Evolutionary conservation across 176 grass and related monocot genomes (phyloP), one percentile per base, ranked within the genome.

Genomic region (Alloteropsis semialata): DNA sequence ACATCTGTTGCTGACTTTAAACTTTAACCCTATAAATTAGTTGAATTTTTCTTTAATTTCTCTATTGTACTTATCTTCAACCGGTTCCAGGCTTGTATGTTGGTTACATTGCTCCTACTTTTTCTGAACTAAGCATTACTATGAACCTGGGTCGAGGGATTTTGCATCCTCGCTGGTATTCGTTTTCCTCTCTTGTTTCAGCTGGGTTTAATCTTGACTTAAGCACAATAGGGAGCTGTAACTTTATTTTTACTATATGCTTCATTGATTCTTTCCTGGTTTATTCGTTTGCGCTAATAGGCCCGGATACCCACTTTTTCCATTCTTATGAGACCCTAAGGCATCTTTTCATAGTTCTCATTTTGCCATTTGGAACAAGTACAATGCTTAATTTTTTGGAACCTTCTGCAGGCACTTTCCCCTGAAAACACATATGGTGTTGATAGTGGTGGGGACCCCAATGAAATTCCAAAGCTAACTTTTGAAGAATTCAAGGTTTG

Each of bases 401-500:
- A 74, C 37, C 79, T 91, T 86, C 54, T 93, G 68, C 85, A 99
- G 93, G 91, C 96, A 42, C 82, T 99, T 85, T 99, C 88, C 64
- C 96, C 93, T 50, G 96, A 99, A 76, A 99, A 96, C 82, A 90
- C 93, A 3, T 99, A 99, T 83, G 96, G 96, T 51, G 96, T 99
- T 48, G 96, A 99, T 84, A 96, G 96, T 88, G 96, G 96, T 44
- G 91, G 96, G 49, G 91, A 99, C 75, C 96, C 96, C 72, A 96
- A 96, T 68, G 96, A 94, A 45, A 99, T 99, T 41, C 96, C 93
- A 38, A 99, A 94, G 63, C 96, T 99, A 79, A 94, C 89, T 77
- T 99, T 94, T 87, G 89, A 99, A 94, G 91, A 99, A 87, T 99
- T 99, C 80, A 93, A 96, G 93, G 96, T 99, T 78, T 91, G 50